Base-by-base conservation (phyloP, 1,139 yeast species). In the Saccharomyces hybrid region DNA sequence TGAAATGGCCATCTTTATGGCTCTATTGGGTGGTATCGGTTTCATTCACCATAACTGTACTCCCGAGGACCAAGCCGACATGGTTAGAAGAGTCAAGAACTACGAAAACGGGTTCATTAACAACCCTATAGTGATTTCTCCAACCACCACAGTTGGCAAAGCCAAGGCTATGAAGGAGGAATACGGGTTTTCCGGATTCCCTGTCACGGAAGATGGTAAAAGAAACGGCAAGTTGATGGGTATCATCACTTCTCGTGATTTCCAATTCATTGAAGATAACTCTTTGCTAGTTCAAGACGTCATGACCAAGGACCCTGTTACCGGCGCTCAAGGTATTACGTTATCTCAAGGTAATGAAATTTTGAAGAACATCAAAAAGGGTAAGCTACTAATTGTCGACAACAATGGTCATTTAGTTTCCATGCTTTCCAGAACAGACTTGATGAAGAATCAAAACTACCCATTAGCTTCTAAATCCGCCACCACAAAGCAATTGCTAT, bases 1-100 rank as follows among this genome's bases (percentile, higher is more conserved):
- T 61, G 87, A 84, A 60, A 93, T 93, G 99, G 99, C 99, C 63
- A 93, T 95, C 67, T 85, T 90, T 76, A 91, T 93, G 97, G 98
- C 99, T 64, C 81, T 93, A 64, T 82, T 91, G 66, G 99, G 99
- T 72, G 99, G 99, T 75, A 90, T 93, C 73, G 99, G 99, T 82
- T 88, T 95, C 69, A 85, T 93, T 67, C 99, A 93, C 75, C 98
- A 93, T 79, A 93, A 93, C 80, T 91, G 97, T 77, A 73, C 96
- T 57, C 80, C 96, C 58, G 98, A 93, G 52, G 98, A 90, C 73
- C 99, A 93, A 78, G 99, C 99, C 58, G 96, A 84, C 64, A 93
- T 93, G 99, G 99, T 93, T 60, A 87, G 81, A 74, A 88, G 87
- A 76, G 99, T 93, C 64, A 93, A 93, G 81, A 90, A 88, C 75